A percentile compares a stretch with the other conserved stretches of the same genome.
phyloP scores from a whole-genome alignment of 139 green algal genomes.

The Desmodesmus armatus region DNA sequence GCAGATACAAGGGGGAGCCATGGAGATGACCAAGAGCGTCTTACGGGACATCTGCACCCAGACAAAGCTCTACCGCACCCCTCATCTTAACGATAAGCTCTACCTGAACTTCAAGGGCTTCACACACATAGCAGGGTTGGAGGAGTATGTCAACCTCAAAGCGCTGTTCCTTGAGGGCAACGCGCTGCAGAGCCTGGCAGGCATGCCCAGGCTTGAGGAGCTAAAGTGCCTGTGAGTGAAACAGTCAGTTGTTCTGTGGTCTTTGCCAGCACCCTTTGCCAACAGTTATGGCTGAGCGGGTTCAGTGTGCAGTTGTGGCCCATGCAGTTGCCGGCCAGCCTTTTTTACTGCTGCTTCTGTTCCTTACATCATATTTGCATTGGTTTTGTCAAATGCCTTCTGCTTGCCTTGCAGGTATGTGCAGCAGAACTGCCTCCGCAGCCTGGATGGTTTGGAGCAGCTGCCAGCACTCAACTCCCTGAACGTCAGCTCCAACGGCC shows the following conservation, averaged over 20 bases:
- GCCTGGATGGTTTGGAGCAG: conserved; percentile 65
- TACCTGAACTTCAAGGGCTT: conserved; percentile 93
- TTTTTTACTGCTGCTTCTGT: neutral
- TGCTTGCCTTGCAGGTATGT: conserved; percentile 70
- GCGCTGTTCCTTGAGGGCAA: conserved; percentile 93
- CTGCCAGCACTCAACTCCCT: conserved; percentile 75
- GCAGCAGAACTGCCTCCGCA: conserved; percentile 86
- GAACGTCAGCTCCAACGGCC: conserved; percentile 87
- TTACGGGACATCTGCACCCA: conserved; percentile 81
- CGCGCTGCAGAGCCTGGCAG: conserved; percentile 77
- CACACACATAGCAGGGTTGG: conserved; percentile 70
- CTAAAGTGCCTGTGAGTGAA: conserved; percentile 85
- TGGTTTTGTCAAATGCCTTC: too few species aligned
- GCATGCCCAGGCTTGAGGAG: conserved; percentile 76
- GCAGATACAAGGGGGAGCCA: too few species aligned
- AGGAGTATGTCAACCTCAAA: conserved; percentile 83
- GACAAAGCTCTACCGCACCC: conserved; percentile 81
- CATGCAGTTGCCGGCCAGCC: neutral
- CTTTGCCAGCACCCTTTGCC: neutral
- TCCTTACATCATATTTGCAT: neutral
- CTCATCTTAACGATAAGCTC: conserved; percentile 89
- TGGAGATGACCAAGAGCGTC: conserved; percentile 69
- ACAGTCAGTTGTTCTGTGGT: neutral
- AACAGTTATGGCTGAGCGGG: neutral
- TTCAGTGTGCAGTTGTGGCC: neutral